Percentiles rank a stretch among this genome's conserved stretches.
Evolutionary conservation across 257 asterid species (phyloP).

Genomic region (Solanum etuberosum): DNA sequence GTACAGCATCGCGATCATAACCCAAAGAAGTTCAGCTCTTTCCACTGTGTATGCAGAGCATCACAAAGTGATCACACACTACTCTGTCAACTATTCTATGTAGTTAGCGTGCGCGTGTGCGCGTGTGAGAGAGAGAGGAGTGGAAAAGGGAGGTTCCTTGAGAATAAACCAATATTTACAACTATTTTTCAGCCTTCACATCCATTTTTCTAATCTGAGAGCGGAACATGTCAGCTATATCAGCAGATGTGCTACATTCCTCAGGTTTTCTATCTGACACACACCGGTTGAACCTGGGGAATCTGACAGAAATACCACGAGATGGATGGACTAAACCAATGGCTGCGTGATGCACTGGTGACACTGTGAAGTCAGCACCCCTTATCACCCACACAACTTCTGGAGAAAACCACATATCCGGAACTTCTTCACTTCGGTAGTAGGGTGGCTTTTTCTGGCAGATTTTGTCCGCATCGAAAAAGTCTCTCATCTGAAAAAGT

Average conservation of each 20-base stretch:
- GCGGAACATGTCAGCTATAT: slow-evolving; percentile 60
- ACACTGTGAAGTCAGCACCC: slow-evolving; percentile 77
- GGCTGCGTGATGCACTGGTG: slow-evolving; percentile 83
- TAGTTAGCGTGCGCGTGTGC: background rate
- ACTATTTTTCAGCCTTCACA: slow-evolving; percentile 14
- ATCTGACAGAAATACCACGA: slow-evolving; percentile 76
- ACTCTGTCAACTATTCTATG: background rate
- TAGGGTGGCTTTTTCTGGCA: slow-evolving; percentile 54
- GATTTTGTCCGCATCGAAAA: slow-evolving; percentile 46
- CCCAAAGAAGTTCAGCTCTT: background rate
- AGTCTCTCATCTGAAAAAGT: slow-evolving; percentile 61
- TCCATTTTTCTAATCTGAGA: slow-evolving; percentile 77
- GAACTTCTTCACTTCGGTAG: slow-evolving; percentile 62
- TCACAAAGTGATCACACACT: background rate
- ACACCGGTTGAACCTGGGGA: slow-evolving; percentile 56
- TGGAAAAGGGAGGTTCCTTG: background rate
- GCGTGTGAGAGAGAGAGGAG: background rate
- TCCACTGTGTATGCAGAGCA: background rate
- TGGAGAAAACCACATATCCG: slow-evolving; percentile 76
- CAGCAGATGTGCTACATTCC: slow-evolving; percentile 66
- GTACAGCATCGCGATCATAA: background rate
- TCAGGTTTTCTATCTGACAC: slow-evolving; percentile 66
- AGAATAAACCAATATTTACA: background rate
- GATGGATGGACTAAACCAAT: slow-evolving; percentile 68
- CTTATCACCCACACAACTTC: slow-evolving; percentile 72